Evolutionary conservation across 2,329 filamentous ascomycete genomes (phyloP), one percentile per base, ranked within the genome.

Genomic region (Paraphaeosphaeria minitans): DNA sequence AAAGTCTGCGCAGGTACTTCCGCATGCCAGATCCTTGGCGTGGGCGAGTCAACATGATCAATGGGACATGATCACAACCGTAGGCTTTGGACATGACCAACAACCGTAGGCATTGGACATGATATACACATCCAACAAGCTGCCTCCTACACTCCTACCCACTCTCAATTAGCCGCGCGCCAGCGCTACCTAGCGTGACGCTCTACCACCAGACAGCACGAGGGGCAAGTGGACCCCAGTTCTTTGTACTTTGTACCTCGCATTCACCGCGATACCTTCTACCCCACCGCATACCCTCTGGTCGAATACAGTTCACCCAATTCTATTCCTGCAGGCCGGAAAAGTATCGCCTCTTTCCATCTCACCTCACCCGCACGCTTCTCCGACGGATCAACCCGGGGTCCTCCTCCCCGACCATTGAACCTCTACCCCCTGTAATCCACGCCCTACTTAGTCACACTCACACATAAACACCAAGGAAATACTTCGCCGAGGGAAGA

Each of bases 191-290:
- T 45, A 45, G 51, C 39, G 51, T n/a, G 19, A 45, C 39, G 43
- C 43, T 9, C 46, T 31, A 21, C 22, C 22, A 41, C 33, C 33
- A n/a, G 39, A 3, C 6, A 27, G 6, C 29, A 37, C 42, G 43
- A 55, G 53, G 43, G 53, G 53, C 37, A 33, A 42, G n/a, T 41
- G 31, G 27, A 43, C 33, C 29, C 29, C 24, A 27, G 24, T 27
- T 6, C 24, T 27, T 6, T 6, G 24, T 27, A 27, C 24, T 6
- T 49, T 10, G 27, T 19, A 50, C 14, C 27, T 49, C 39, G 10
- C 22, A 47, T 27, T n/a, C n/a, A 53, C 51, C 13, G 6, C 24
- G 6, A 29, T 9, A 19, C 27, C 41, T 31, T 5, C 12, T 8
- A 31, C 37, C 12, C 21, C 24, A 24, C 16, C 24, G 3, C 24